Evolutionary conservation across 306 rosid genomes (phyloP), one percentile per base, ranked within the genome.

Genomic region (Prinsepia uniflora): DNA sequence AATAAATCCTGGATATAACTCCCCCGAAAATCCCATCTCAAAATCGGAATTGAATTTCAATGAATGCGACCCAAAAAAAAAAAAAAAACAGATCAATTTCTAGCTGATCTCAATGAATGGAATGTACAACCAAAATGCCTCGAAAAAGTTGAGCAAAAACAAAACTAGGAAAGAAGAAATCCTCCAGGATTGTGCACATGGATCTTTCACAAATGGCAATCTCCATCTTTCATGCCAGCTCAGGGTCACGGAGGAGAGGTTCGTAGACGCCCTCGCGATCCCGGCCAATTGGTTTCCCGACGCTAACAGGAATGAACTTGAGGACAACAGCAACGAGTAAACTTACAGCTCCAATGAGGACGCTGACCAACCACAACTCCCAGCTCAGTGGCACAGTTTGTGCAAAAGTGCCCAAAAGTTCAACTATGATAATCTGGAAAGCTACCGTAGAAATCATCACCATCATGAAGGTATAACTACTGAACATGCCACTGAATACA

Each of bases 211-310:
- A 3, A 57, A 7, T 5, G 5, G 30, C 4, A 15, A 19, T 22
- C 39, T 44, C 1, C 1, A 19, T 39, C 55, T 68, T 49, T 87
- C 74, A 92, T 47, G 86, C 98, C 46, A 72, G 61, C 14, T 88
- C 96, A 14, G 97, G 96, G 30, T 96, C 98, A 71, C 57, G 81
- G 5, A 92, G 91, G 13, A 93, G 91, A n/a, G 79, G 78, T 72
- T 86, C 88, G 40, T 87, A 83, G 39, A 90, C 88, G 70, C 85
- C 85, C 46, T 3, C 12, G 2, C 81, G 90, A 18, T 63, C 79
- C 0, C 60, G 10, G 20, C 65, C 12, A 6, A 46, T 10, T 44
- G 68, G 70, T 43, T 46, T 40, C 12, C 61, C 64, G 2, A 39
- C n/a, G 34, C 80, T 52, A 67, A 85, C 81, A 0, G 96, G 98